Evolutionary conservation across 352 stramenopile genomes (phyloP).

Genomic region (Pythium angustatum): DNA sequence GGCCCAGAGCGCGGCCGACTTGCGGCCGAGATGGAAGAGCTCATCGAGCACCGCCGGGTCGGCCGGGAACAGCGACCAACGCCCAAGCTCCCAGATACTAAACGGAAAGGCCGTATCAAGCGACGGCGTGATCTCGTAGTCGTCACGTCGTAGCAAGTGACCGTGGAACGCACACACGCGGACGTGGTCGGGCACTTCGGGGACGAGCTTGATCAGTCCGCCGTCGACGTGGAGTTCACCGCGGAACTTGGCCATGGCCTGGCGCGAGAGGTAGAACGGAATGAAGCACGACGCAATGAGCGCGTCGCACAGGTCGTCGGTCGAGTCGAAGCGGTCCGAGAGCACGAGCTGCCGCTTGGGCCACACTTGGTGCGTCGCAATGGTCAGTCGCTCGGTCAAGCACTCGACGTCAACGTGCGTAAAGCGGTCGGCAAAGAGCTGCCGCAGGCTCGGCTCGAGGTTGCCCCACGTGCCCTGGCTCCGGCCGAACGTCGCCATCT

Average conservation of each 20-base stretch:
- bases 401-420: constrained; percentile 38
- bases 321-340: constrained; percentile 59
- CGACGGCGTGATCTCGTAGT: constrained; percentile 81
- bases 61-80: constrained; percentile 62
- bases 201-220: constrained; percentile 65
- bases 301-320: constrained; percentile 57
- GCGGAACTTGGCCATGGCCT: constrained; percentile 53
- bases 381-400: constrained; percentile 53
- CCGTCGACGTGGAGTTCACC: constrained; percentile 73
- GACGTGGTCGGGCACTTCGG: constrained; percentile 62
- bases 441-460: constrained; percentile 59
- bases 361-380: constrained; percentile 75
- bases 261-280: constrained; percentile 67
- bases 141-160: constrained; percentile 45
- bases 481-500: constrained; percentile 55
- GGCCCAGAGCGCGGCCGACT: constrained; percentile 50
- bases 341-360: constrained; percentile 50
- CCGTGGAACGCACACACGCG: constrained; percentile 73
- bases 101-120: constrained; percentile 63
- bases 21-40: constrained; percentile 60
- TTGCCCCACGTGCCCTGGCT: constrained; percentile 62
- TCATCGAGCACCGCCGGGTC: constrained; percentile 58
- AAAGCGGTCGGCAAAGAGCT: constrained; percentile 59
- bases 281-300: constrained; percentile 80
- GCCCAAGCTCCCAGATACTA: constrained; percentile 51